phyloP scores from a whole-genome alignment of 2,329 filamentous ascomycete species.

The Neonectria magnoliae region DNA sequence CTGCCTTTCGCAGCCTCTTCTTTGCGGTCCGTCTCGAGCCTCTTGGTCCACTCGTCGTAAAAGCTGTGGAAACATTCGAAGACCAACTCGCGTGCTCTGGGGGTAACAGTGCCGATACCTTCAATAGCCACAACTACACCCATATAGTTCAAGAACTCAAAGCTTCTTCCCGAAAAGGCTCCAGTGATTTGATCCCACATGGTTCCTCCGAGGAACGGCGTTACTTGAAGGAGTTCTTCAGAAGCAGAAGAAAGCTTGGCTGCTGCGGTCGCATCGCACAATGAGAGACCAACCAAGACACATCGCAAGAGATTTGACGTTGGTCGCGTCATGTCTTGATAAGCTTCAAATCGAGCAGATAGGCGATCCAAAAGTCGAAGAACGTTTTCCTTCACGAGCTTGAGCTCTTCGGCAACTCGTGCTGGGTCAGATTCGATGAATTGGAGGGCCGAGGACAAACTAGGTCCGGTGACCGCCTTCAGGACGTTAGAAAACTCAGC shows the following conservation, averaged over 20 bases:
- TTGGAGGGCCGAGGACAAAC: conserved; percentile 51
- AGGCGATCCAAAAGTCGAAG: conserved; percentile 76
- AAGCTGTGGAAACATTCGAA: conserved; percentile 76
- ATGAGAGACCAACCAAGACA: conserved; percentile 77
- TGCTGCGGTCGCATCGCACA: conserved; percentile 60
- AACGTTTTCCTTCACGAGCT: conserved; percentile 67
- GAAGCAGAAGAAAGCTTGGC: conserved; percentile 52
- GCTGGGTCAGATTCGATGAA: conserved; percentile 36
- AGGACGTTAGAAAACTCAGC: conserved; percentile 84
- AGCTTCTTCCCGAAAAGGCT: conserved; percentile 39
- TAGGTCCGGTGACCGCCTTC: conserved; percentile 66
- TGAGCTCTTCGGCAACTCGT: conserved; percentile 51
- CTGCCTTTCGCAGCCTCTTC: conserved; percentile 78
- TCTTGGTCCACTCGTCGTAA: conserved; percentile 82
- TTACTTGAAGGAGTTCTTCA: conserved; percentile 54
- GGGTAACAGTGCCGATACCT: conserved; percentile 53
- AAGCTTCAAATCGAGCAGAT: conserved; percentile 75
- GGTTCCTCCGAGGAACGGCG: conserved; percentile 66
- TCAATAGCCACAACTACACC: conserved; percentile 57
- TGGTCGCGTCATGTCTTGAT: conserved; percentile 85
- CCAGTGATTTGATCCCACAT: conserved; percentile 42
- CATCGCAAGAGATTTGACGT: conserved; percentile 82
- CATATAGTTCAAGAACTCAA: conserved; percentile 57
- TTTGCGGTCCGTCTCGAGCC: conserved; percentile 79
- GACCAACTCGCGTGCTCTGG: conserved; percentile 61